Evolutionary conservation across 2,329 filamentous ascomycete genomes (phyloP).

Genomic region (Hymenoscyphus infarciens): DNA sequence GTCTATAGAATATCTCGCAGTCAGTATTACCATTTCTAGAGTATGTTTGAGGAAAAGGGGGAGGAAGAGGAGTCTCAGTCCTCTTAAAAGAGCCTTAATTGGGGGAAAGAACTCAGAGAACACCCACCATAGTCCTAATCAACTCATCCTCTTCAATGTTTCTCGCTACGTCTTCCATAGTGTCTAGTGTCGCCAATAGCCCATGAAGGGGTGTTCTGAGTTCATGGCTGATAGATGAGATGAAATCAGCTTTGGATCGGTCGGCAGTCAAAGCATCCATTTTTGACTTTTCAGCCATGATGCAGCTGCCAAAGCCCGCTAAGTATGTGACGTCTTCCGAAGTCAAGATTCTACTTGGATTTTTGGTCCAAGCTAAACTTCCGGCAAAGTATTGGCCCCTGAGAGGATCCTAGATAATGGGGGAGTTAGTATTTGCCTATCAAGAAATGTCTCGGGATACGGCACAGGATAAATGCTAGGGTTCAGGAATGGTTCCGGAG

Average conservation of each 20-base stretch:
- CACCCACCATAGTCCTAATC: constrained; percentile 40
- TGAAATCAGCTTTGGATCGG: constrained; percentile 50
- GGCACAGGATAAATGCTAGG: too few species aligned
- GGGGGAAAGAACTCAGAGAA: too few species aligned
- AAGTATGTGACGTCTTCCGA: constrained; percentile 46
- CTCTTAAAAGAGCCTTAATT: too few species aligned
- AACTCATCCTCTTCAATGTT: constrained; percentile 44
- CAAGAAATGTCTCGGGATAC: too few species aligned
- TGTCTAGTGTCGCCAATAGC: constrained; percentile 49
- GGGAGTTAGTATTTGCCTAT: too few species aligned
- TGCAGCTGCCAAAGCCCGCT: constrained; percentile 47
- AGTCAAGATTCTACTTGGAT: constrained; percentile 41
- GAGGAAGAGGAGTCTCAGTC: too few species aligned
- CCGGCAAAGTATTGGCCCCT: constrained; percentile 46
- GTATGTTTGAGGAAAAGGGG: too few species aligned
- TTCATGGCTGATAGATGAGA: constrained; percentile 59
- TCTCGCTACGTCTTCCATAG: constrained; percentile 46
- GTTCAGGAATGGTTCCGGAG: too few species aligned
- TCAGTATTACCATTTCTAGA: too few species aligned
- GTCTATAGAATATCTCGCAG: constrained; percentile 26
- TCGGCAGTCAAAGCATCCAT: constrained; percentile 40
- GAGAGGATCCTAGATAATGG: constrained; percentile 19
- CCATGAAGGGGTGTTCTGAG: constrained; percentile 58
- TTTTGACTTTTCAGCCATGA: constrained; percentile 53
- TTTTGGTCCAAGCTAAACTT: constrained; percentile 46